Percentiles rank a stretch among this genome's conserved stretches.
These are phyloP conservation scores for Botrytis elliptica DNA, from an alignment of 2,329 filamentous ascomycete genomes.

Conservation along the genomic window DNA sequence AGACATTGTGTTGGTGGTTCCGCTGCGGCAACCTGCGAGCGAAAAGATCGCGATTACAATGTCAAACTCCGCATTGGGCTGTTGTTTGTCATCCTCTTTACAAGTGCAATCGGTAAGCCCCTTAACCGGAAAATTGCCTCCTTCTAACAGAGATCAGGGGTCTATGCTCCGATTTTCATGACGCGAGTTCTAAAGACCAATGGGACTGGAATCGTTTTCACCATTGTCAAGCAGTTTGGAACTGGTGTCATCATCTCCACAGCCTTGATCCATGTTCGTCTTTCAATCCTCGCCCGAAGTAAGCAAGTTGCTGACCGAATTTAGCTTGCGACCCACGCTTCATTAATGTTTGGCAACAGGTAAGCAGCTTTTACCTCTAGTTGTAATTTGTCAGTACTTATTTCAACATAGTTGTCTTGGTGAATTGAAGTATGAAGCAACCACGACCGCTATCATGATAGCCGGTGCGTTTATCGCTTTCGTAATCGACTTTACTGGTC, in stretches of 20 bases:
- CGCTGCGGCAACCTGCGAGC: not conserved
- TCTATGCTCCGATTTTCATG: not conserved
- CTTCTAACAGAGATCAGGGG: not conserved
- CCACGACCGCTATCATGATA: slow-evolving; percentile 69
- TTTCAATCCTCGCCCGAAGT: not conserved
- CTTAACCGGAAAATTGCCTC: not conserved
- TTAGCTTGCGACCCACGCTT: slow-evolving; percentile 71
- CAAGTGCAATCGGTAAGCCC: not conserved
- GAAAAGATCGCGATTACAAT: slow-evolving; percentile 9
- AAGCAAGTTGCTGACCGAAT: not conserved
- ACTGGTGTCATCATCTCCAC: slow-evolving; percentile 72
- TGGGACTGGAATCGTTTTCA: not conserved
- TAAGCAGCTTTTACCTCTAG: not conserved
- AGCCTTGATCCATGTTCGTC: slow-evolving; percentile 63
- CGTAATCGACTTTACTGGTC: slow-evolving; percentile 65
- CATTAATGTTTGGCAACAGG: slow-evolving; percentile 59
- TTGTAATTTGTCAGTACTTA: not conserved
- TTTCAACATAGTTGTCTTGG: slow-evolving; percentile 53
- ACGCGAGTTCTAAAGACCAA: not conserved
- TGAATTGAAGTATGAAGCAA: slow-evolving; percentile 64
- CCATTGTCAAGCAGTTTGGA: slow-evolving; percentile 65
- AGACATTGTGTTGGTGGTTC: slow-evolving; percentile 4
- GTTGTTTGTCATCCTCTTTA: slow-evolving; percentile 4
- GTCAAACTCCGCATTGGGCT: not conserved
- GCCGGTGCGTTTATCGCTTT: slow-evolving; percentile 73